Evolutionary conservation across 106 monocot genomes (phyloP).

Genomic region (Dioscorea dumetorum): DNA sequence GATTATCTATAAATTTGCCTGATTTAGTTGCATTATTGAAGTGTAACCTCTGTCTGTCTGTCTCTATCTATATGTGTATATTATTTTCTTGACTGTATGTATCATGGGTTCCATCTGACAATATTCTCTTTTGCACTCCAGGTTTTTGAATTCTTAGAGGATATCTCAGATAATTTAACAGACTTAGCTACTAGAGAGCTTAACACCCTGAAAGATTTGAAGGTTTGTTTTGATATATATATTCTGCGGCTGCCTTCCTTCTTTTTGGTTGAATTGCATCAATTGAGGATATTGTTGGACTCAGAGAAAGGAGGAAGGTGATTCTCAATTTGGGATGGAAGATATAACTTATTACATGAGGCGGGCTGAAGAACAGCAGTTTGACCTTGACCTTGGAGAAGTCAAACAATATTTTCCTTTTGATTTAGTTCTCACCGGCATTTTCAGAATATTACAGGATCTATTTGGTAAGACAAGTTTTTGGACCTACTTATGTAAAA

Average conservation of each 20-base stretch:
- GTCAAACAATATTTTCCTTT: conserved; percentile 80
- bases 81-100: no score
- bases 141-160: conserved; percentile 93
- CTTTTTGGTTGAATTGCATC: background rate
- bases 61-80: background rate
- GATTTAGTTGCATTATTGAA: no score
- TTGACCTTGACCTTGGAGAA: conserved; percentile 58
- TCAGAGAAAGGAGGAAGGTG: conserved; percentile 84
- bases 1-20: no score
- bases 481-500: background rate
- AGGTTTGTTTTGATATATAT: conserved; percentile 36
- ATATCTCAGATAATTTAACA: conserved; percentile 53
- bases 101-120: no score
- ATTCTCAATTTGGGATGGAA: conserved; percentile 70
- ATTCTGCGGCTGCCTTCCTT: background rate
- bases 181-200: conserved; percentile 73
- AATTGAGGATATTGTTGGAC: background rate
- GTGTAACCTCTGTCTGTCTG: no score
- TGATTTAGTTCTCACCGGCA: conserved; percentile 69
- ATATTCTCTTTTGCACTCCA: conserved; percentile 10
- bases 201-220: conserved; percentile 70
- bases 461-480: conserved; percentile 57
- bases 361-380: conserved; percentile 62
- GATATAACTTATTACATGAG: conserved; percentile 89
- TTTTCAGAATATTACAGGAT: conserved; percentile 88